Percentiles rank a stretch among this genome's conserved stretches.
These are phyloP conservation scores for Blastobotrys persicus DNA, from an alignment of 1,139 yeast species.

Conservation along the genomic window DNA sequence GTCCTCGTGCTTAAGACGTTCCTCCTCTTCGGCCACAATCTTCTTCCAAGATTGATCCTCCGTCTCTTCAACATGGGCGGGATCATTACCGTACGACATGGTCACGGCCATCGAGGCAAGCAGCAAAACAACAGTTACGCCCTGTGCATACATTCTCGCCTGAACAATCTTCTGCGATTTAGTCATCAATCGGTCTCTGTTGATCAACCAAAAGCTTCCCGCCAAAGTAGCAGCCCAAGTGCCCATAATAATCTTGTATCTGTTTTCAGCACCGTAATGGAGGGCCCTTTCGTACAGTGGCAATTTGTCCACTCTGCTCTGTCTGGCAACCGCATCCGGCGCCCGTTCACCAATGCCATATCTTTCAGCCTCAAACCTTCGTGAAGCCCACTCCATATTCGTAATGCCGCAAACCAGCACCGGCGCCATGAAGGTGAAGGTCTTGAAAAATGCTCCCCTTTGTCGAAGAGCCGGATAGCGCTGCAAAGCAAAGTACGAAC, in stretches of 20 bases:
- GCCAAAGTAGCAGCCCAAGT: slow-evolving; percentile 87
- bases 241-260: slow-evolving; percentile 71
- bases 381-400: slow-evolving; percentile 36
- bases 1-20: slow-evolving; percentile 19
- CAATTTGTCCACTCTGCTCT: slow-evolving; percentile 16
- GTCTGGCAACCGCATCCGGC: slow-evolving; percentile 12
- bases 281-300: slow-evolving; percentile 12
- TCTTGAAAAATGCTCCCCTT: slow-evolving; percentile 28
- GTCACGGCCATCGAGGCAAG: slow-evolving; percentile 35
- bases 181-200: slow-evolving; percentile 74
- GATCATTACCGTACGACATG: slow-evolving; percentile 27
- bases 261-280: slow-evolving; percentile 44
- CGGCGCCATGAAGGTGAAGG: slow-evolving; percentile 34
- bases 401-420: slow-evolving; percentile 34
- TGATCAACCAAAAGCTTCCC: slow-evolving; percentile 77
- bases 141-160: slow-evolving; percentile 94
- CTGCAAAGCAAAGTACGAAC: slow-evolving; percentile 22
- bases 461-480: slow-evolving; percentile 13
- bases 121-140: slow-evolving; percentile 47
- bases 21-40: slow-evolving; percentile 33
- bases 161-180: slow-evolving; percentile 84
- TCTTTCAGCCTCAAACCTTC: slow-evolving; percentile 31
- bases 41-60: slow-evolving; percentile 35
- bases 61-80: slow-evolving; percentile 42
- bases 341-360: slow-evolving; percentile 19